phyloP scores from a whole-genome alignment of 805 yeast genomes.

The Clavispora phyllophila region DNA sequence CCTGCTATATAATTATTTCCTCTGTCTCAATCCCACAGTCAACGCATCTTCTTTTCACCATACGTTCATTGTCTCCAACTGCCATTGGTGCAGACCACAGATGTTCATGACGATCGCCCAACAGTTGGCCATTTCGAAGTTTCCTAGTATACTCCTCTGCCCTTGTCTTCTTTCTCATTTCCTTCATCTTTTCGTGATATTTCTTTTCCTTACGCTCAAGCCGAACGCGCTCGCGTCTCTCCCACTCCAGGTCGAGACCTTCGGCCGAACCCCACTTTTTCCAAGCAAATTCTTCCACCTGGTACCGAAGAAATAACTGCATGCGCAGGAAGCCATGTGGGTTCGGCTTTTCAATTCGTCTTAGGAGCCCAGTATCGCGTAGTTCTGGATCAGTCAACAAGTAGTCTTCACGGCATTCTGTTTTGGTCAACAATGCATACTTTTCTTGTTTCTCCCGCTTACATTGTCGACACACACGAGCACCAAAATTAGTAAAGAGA shows the following conservation, averaged over 20 bases:
- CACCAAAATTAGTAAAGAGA: constrained; percentile 59
- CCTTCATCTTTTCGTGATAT: constrained; percentile 70
- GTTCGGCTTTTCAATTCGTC: constrained; percentile 82
- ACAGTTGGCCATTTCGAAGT: constrained; percentile 50
- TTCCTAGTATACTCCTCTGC: constrained; percentile 84
- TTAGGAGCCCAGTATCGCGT: constrained; percentile 60
- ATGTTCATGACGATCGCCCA: constrained; percentile 65
- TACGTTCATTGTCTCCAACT: constrained; percentile 34
- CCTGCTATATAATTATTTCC: constrained; percentile 55
- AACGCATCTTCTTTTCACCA: constrained; percentile 57
- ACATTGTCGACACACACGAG: constrained; percentile 77
- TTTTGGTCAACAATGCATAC: constrained; percentile 85
- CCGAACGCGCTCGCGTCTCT: constrained; percentile 68
- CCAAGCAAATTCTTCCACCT: constrained; percentile 89
- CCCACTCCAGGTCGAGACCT: constrained; percentile 89
- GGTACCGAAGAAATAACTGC: constrained; percentile 87
- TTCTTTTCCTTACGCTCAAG: constrained; percentile 70
- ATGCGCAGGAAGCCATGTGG: constrained; percentile 92
- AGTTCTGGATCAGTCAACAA: constrained; percentile 91
- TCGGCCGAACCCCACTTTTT: constrained; percentile 94
- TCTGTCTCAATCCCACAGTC: constrained; percentile 84
- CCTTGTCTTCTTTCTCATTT: constrained; percentile 87
- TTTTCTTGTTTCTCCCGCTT: constrained; percentile 73
- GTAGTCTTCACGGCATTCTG: constrained; percentile 92
- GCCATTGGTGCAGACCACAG: constrained; percentile 60